Conservation (phyloP, 768 basidiomycete genomes). For the Paxillus involutus region DNA sequence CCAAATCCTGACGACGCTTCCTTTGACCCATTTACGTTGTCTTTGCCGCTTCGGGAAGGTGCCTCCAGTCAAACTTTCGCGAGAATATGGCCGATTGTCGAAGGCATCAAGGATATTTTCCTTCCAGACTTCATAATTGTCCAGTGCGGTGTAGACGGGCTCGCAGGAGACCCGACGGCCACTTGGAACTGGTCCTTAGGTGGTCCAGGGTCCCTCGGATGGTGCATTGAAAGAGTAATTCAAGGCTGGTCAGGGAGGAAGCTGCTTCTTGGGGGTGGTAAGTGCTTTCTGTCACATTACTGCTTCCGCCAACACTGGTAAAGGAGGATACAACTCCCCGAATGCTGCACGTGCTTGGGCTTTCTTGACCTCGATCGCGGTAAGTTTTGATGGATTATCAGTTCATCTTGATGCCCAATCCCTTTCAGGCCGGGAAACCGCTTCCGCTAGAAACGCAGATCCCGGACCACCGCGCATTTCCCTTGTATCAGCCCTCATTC, state of each 20-base stretch:
- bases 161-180: conserved; percentile 81
- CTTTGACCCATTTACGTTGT: conserved; percentile 68
- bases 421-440: conserved; percentile 49
- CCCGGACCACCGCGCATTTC: conserved; percentile 75
- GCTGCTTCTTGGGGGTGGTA: conserved; percentile 77
- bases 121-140: conserved; percentile 76
- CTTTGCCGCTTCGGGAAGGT: conserved; percentile 75
- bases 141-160: conserved; percentile 86
- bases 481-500: conserved; percentile 77
- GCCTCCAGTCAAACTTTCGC: conserved; percentile 63
- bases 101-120: conserved; percentile 59
- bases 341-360: conserved; percentile 90
- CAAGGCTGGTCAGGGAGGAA: conserved; percentile 59
- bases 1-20: conserved; percentile 34
- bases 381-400: conserved; percentile 36
- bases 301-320: conserved; percentile 6
- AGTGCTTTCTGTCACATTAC: conserved; percentile 8
- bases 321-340: conserved; percentile 81
- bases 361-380: conserved; percentile 73
- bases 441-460: conserved; percentile 62
- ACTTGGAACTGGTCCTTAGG: conserved; percentile 72
- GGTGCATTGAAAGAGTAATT: conserved; percentile 57
- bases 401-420: background rate
- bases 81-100: conserved; percentile 64
- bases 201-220: conserved; percentile 61